Conservation (phyloP, 1,139 yeast species). For the Geotrichum histeridarum region DNA sequence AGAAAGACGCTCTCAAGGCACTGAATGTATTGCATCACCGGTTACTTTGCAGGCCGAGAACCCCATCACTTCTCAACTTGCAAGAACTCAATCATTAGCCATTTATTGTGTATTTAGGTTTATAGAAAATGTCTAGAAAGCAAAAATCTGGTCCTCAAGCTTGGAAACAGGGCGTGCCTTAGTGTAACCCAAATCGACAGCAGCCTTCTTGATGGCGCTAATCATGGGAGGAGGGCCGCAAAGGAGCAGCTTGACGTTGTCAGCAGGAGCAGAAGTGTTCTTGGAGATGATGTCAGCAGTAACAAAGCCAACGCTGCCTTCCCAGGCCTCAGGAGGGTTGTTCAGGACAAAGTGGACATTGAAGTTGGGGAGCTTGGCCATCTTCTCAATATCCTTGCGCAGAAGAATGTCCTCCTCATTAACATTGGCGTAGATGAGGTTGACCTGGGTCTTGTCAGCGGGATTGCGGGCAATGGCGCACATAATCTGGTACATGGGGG, state of each 20-base stretch:
- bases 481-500: conserved; percentile 87
- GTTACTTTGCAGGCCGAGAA: conserved; percentile 41
- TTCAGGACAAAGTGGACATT: conserved; percentile 69
- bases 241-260: conserved; percentile 62
- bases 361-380: conserved; percentile 59
- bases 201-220: conserved; percentile 69
- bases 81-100: conserved; percentile 2
- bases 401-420: conserved; percentile 73
- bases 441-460: conserved; percentile 67
- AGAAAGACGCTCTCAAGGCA: conserved; percentile 77
- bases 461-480: conserved; percentile 72
- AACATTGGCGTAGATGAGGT: conserved; percentile 73
- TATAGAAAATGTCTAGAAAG: conserved; percentile 44
- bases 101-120: not conserved
- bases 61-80: conserved; percentile 13
- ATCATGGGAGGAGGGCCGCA: conserved; percentile 94
- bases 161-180: conserved; percentile 87
- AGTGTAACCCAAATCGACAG: conserved; percentile 63
- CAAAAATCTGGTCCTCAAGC: conserved; percentile 84
- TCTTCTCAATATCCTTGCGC: conserved; percentile 69
- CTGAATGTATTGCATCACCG: conserved; percentile 78
- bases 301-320: conserved; percentile 71
- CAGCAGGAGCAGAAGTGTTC: conserved; percentile 56
- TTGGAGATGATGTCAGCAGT: conserved; percentile 64
- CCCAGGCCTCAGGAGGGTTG: conserved; percentile 65